Percentiles rank a stretch among this genome's conserved stretches.
phyloP scores from a whole-genome alignment of 2,329 filamentous ascomycete genomes.

The Dryadomyces quercivorus region DNA sequence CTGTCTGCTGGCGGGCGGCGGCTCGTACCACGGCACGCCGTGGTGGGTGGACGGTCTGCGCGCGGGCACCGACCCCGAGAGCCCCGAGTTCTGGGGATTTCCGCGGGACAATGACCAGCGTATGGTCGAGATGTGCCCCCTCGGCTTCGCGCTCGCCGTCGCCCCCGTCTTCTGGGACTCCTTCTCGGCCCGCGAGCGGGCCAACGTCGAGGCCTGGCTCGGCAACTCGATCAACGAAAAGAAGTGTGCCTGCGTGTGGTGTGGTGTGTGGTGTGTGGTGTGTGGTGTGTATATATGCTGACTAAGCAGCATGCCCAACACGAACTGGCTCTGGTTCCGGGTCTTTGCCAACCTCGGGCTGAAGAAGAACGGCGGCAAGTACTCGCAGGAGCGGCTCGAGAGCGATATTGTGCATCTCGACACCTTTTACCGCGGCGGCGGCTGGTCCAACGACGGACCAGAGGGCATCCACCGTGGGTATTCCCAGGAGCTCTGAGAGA shows the following conservation, averaged over 20 bases:
- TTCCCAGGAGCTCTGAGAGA: too few relatives aligned
- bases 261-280: too few relatives aligned
- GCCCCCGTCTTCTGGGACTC: conserved; percentile 55
- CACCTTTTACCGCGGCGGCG: conserved; percentile 69
- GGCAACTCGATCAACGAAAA: conserved; percentile 67
- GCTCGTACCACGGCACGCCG: conserved; percentile 48
- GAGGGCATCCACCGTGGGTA: conserved; percentile 61
- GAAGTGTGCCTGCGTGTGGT: conserved; percentile 30
- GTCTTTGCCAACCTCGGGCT: conserved; percentile 73
- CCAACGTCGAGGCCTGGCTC: conserved; percentile 59
- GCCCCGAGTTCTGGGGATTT: conserved; percentile 63
- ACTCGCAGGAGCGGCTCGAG: conserved; percentile 57
- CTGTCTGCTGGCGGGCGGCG: conserved; percentile 56
- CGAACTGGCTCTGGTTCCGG: conserved; percentile 68
- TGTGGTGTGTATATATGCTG: background rate
- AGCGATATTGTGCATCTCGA: conserved; percentile 67
- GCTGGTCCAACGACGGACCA: conserved; percentile 74
- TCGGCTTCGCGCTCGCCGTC: conserved; percentile 63
- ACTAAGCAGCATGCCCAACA: conserved; percentile 50
- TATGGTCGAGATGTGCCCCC: conserved; percentile 76
- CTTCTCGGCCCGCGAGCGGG: conserved; percentile 47
- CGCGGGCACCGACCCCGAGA: conserved; percentile 57
- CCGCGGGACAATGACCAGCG: conserved; percentile 67
- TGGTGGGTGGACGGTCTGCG: conserved; percentile 61
- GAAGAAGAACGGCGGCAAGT: conserved; percentile 60